A percentile compares a stretch with the other conserved stretches of the same genome.
Evolutionary conservation across 164 flowering plant species (phyloP).

Genomic region (Nelumbo lutea): DNA sequence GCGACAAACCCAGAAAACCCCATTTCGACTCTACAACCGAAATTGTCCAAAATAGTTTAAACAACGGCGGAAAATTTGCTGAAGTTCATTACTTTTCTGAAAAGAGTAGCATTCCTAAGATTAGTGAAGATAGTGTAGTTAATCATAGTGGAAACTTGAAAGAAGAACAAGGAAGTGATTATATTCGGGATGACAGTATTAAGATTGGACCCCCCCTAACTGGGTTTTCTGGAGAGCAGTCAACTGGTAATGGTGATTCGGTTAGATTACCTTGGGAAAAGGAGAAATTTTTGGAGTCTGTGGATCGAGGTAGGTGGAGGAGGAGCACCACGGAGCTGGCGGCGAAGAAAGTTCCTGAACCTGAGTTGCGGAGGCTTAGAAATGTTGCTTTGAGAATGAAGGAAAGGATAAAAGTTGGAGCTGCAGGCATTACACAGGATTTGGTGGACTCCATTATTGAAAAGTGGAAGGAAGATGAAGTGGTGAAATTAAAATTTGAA

Average conservation of each 20-base stretch:
- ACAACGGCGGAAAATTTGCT: background rate
- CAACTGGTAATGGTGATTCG: constrained; percentile 13
- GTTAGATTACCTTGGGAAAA: constrained; percentile 45
- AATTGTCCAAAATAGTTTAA: background rate
- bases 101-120: background rate
- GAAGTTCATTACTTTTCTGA: background rate
- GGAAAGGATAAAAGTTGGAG: constrained; percentile 72
- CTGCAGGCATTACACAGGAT: constrained; percentile 65
- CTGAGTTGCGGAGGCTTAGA: constrained; percentile 69
- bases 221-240: constrained; percentile 13
- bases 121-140: constrained; percentile 1
- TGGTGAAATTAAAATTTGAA: constrained; percentile 84
- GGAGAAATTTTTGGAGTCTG: constrained; percentile 16
- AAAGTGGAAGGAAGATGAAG: constrained; percentile 81
- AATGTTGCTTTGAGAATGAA: constrained; percentile 67
- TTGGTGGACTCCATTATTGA: constrained; percentile 67
- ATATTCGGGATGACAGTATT: constrained; percentile 3
- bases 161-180: constrained; percentile 4
- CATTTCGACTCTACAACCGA: constrained; percentile 18
- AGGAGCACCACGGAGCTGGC: constrained; percentile 54
- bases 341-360: constrained; percentile 64
- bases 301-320: constrained; percentile 21
- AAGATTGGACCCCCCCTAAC: constrained; percentile 6
- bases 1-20: constrained; percentile 19
- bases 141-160: background rate